Conservation (phyloP, 768 basidiomycete species). For the Rubroboletus satanas region DNA sequence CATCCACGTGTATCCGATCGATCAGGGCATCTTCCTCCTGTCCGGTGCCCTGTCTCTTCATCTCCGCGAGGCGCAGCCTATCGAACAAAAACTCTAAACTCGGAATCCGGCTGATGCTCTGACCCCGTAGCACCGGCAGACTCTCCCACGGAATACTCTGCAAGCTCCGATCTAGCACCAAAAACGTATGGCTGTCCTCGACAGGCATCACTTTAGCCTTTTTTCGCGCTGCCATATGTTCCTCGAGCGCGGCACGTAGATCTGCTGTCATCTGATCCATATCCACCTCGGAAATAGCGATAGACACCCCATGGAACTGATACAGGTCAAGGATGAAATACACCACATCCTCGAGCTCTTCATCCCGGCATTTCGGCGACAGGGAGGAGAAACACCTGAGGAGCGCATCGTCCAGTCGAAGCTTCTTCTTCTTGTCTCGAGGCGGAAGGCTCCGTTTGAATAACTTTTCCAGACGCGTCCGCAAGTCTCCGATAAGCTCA, state of each 20-base stretch:
- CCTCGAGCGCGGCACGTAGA: constrained; percentile 71
- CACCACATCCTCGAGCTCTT: constrained; percentile 92
- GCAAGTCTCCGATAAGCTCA: constrained; percentile 52
- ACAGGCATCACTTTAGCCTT: constrained; percentile 24
- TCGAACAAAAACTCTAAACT: constrained; percentile 86
- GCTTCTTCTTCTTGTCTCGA: constrained; percentile 52
- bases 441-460: constrained; percentile 62
- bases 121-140: constrained; percentile 76
- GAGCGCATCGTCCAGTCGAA: constrained; percentile 69
- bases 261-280: constrained; percentile 88
- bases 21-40: constrained; percentile 20
- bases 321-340: constrained; percentile 94
- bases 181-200: constrained; percentile 72
- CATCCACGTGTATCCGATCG: constrained; percentile 57
- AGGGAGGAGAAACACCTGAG: constrained; percentile 83
- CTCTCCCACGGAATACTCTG: constrained; percentile 96
- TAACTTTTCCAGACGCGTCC: constrained; percentile 67
- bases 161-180: constrained; percentile 85
- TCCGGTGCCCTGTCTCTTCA: constrained; percentile 30
- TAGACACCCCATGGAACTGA: constrained; percentile 85
- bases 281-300: constrained; percentile 90
- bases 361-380: constrained; percentile 78
- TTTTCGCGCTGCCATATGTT: constrained; percentile 48
- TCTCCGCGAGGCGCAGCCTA: constrained; percentile 59
- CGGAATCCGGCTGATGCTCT: constrained; percentile 90